Evolutionary conservation across 2,329 filamentous ascomycete genomes (phyloP), one percentile per base, ranked within the genome.

Genomic region (Clonostachys rosea): DNA sequence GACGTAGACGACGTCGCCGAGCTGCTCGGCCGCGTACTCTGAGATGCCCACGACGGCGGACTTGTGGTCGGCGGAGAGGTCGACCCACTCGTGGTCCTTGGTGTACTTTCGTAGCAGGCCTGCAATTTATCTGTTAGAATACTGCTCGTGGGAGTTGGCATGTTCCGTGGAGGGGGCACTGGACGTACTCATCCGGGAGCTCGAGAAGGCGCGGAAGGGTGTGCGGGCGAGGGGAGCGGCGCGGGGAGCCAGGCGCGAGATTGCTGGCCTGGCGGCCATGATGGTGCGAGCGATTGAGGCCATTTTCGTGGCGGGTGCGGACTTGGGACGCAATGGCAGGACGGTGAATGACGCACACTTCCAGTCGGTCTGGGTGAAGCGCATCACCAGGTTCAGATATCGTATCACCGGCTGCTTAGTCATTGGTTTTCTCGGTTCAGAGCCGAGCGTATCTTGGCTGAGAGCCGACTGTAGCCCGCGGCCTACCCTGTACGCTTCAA

Each of bases 21-120:
- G 87, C 56, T 89, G 86, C 60, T 95, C 82, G 56, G 94, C 89
- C 17, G 94, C 94, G 76, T 95, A 97, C 58, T 86, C 78, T 48
- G 90, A 94, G 67, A 99, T 95, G 51, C 94, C 94, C 56, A 85
- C 75, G 45, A 79, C 81, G 75, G 89, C 91, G 44, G 85, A 86
- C 69, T 88, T 92, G 66, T 86, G 84, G 70, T 95, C 88, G 45
- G 82, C 83, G 48, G 84, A 86, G 50, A 96, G 74, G 70, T 96
- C 91, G 66, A 99, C 84, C 94, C 94, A 99, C 76, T 99, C 94
- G 77, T 99, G 94, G 65, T 96, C 92, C 67, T 91, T 87, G 55
- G 94, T 96, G 78, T 95, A 99, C 67, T 86, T 89, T 73, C 94
- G 92, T 54, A 80, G 73, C 47, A 76, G 73, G 60, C 71, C 84